Conservation (phyloP, 2,329 filamentous ascomycete genomes). For the Paradendryphiella salina region DNA sequence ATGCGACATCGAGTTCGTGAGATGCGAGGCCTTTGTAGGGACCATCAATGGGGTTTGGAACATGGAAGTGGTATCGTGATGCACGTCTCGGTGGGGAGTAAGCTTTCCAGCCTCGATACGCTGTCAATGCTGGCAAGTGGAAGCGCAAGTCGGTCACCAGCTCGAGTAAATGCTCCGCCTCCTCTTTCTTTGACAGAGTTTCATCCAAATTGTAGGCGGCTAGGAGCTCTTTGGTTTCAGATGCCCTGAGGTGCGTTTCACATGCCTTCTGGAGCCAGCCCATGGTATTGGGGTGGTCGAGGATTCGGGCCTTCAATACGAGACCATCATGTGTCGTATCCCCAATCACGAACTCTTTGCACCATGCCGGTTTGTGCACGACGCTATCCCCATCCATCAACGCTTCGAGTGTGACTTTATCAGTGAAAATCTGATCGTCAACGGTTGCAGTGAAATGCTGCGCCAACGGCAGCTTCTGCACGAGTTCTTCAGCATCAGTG, state of each 20-base stretch:
- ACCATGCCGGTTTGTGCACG: conserved; percentile 51
- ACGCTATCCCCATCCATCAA: conserved; percentile 19
- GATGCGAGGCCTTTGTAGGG: conserved; percentile 23
- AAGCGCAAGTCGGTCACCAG: conserved; percentile 54
- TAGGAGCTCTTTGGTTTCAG: conserved; percentile 24
- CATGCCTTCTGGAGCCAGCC: conserved; percentile 21
- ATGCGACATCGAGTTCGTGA: conserved; percentile 41
- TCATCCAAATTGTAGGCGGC: conserved; percentile 47
- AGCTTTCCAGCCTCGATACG: conserved; percentile 41
- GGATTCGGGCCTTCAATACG: conserved; percentile 34
- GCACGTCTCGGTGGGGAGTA: conserved; percentile 5
- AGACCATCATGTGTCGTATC: conserved; percentile 52
- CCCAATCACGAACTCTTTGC: conserved; percentile 52
- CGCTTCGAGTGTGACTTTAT: conserved; percentile 19
- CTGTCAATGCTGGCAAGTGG: conserved; percentile 48
- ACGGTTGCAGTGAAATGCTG: conserved; percentile 33
- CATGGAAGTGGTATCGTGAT: conserved; percentile 37
- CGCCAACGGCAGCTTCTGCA: conserved; percentile 28
- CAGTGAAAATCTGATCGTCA: conserved; percentile 30
- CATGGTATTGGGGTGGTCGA: conserved; percentile 32
- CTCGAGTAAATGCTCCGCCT: conserved; percentile 23
- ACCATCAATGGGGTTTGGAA: conserved; percentile 34
- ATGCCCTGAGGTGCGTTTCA: conserved; percentile 19
- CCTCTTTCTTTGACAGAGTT: conserved; percentile 32
- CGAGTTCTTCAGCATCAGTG: conserved; percentile 25